phyloP scores from a whole-genome alignment of 2,329 filamentous ascomycete genomes.

The Penicillium sclerotigenum region DNA sequence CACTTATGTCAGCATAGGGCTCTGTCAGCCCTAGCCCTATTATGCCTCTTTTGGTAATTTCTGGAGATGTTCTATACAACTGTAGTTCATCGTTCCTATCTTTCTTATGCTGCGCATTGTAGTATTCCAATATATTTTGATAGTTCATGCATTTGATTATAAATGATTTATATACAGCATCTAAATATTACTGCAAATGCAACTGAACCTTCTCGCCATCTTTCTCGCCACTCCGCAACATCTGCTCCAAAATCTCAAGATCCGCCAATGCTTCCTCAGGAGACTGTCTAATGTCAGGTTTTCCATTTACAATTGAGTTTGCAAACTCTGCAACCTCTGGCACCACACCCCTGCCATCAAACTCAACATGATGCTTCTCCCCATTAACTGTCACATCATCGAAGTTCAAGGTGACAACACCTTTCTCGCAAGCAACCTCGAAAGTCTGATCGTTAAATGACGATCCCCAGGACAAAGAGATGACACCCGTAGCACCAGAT shows the following conservation, averaged over 20 bases:
- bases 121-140: not conserved
- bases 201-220: constrained; percentile 27
- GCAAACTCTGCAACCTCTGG: constrained; percentile 55
- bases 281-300: constrained; percentile 42
- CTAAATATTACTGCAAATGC: constrained; percentile 20
- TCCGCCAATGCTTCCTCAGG: constrained; percentile 54
- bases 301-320: constrained; percentile 45
- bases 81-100: not conserved
- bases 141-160: not conserved
- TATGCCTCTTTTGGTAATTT: constrained; percentile 15
- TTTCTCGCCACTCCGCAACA: constrained; percentile 34
- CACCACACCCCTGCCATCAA: constrained; percentile 51
- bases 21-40: constrained; percentile 19
- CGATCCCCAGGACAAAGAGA: constrained; percentile 54
- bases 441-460: constrained; percentile 50
- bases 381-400: constrained; percentile 38
- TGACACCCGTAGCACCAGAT: constrained; percentile 50
- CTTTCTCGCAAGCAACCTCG: constrained; percentile 51
- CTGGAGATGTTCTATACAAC: constrained; percentile 4
- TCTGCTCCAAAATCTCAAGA: constrained; percentile 46
- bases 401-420: constrained; percentile 46
- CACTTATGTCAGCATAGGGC: constrained; percentile 26
- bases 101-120: not conserved
- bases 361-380: constrained; percentile 43
- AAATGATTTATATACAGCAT: not conserved